Base-by-base conservation (phyloP, 1,284 basidiomycete genomes). In the Ustilago sp. region DNA sequence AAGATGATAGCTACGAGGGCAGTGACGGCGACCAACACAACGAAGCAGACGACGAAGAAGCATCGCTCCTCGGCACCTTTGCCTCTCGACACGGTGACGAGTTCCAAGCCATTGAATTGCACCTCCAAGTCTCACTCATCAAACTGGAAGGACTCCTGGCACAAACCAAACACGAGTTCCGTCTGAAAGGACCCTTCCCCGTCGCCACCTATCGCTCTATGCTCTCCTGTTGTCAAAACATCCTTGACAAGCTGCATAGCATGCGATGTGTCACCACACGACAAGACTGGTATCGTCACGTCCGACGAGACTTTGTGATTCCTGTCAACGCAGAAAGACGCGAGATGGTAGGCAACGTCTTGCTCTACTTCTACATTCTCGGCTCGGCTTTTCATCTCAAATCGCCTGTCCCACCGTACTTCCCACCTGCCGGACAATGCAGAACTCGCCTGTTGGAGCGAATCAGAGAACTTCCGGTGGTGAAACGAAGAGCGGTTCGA, bases 201-300 rank as follows among this genome's bases (percentile, higher is more conserved):
- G 93, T 73, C 82, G 83, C 89, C 47, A 88, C 95, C 9, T 99
- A 98, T 83, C 91, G 93, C 8, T 90, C 91, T 8, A 92, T 98
- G 65, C 88, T 99, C 83, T 91, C 91, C 0, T 92, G 92, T 79
- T 88, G 95, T 78, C 96, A 98, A 86, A 91, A 91, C 5, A 95
- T 98, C 73, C 88, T 87, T 15, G 87, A 87, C 68, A 83, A 84
- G 83, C 87, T 99, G 66, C 96, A 98, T 85, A 93, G 93, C 79
- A 96, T 98, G 93, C 90, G 95, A 48, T 95, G 94, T 83, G 95
- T 98, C 11, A 97, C 94, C 3, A 93, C 93, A 0, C 90, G 94
- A 34, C 92, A 94, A 83, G 94, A 96, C 87, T 98, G 95, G 94
- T 93, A 79, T 41, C 85, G 93, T 90, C 90, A 88, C 59, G 92